Evolutionary conservation across 2,329 filamentous ascomycete species (phyloP).

Genomic region (Neonectria faginata): DNA sequence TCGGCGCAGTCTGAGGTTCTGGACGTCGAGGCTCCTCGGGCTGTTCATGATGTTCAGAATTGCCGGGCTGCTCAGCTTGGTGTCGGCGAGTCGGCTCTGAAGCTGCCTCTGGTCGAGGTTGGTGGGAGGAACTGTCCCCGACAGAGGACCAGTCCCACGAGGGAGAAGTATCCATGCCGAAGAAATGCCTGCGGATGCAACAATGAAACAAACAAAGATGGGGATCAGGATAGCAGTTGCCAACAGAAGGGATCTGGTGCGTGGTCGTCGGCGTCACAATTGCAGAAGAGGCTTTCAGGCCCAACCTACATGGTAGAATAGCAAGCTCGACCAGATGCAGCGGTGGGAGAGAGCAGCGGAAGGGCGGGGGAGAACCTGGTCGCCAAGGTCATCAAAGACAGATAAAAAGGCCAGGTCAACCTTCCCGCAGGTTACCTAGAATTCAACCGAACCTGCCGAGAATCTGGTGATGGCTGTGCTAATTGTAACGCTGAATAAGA

Average conservation of each 20-base stretch:
- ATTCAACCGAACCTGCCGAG: slow-evolving; percentile 45
- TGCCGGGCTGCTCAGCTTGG: slow-evolving; percentile 17
- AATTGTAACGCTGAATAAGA: slow-evolving; percentile 28
- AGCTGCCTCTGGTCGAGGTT: slow-evolving; percentile 26
- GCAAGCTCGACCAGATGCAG: slow-evolving; percentile 27
- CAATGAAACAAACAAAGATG: slow-evolving; percentile 29
- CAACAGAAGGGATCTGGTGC: slow-evolving; percentile 28
- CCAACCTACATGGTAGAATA: slow-evolving; percentile 47
- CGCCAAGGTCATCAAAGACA: slow-evolving; percentile 38
- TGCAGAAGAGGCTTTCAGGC: slow-evolving; percentile 37
- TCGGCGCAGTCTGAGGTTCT: slow-evolving; percentile 29
- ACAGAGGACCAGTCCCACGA: slow-evolving; percentile 46
- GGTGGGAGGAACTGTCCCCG: slow-evolving; percentile 29
- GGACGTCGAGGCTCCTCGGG: slow-evolving; percentile 7
- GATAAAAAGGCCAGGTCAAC: slow-evolving; percentile 50
- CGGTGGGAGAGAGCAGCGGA: slow-evolving; percentile 24
- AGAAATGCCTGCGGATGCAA: slow-evolving; percentile 33
- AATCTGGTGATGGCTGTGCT: slow-evolving; percentile 35
- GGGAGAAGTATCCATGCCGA: slow-evolving; percentile 45
- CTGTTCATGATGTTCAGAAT: slow-evolving; percentile 17
- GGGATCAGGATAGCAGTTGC: slow-evolving; percentile 22
- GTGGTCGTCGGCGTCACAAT: slow-evolving; percentile 26
- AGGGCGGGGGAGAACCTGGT: slow-evolving; percentile 38
- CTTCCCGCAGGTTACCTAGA: slow-evolving; percentile 39
- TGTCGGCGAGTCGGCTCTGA: slow-evolving; percentile 21